Evolutionary conservation across 345 rosid genomes (phyloP), one percentile per base, ranked within the genome.

Genomic region (Bruguiera gymnorhiza): DNA sequence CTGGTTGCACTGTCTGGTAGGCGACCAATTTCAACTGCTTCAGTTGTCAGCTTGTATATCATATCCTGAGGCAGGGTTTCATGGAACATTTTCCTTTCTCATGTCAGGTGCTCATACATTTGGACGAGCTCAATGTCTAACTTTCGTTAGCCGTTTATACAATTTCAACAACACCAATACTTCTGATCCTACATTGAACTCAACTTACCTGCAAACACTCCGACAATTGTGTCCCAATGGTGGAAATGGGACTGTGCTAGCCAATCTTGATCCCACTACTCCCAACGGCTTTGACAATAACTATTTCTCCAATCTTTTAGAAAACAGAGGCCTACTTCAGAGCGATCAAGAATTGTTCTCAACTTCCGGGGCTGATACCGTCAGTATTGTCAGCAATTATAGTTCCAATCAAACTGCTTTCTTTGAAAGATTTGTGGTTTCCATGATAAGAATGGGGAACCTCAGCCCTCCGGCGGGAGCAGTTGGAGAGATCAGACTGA

Each of bases 381-480:
- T 62, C 3, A 30, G 31, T 16, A 67, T 89, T 65, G 92, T 89
- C 29, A 74, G 67, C 78, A 52, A 43, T 13, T 89, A 70, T 34
- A 63, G 76, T 56, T 58, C 65, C 43, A 82, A 84, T 77, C 81
- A 81, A 20, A 86, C 82, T 0, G 79, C 80, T 61, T 89, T 89
- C 76, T 87, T 89, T 52, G 72, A 84, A 48, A 77, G 81, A 63
- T 89, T 89, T 73, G 83, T 37, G 61, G 53, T 23, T 50, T 87
- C 92, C 19, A 87, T 89, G 92, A 79, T 85, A 27, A 78, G 77
- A 6, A 87, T 89, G 95, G 95, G 95, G 39, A 85, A 85, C 53
- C 72, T 89, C 31, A 72, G 81, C 68, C 75, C 75, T 0, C 70
- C 86, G 37, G 80, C 92, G 0, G 90, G 91, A n/a, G 78, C 48